Evolutionary conservation across 768 basidiomycete genomes (phyloP), one percentile per base, ranked within the genome.

Genomic region (Tricholoma flavovirens): DNA sequence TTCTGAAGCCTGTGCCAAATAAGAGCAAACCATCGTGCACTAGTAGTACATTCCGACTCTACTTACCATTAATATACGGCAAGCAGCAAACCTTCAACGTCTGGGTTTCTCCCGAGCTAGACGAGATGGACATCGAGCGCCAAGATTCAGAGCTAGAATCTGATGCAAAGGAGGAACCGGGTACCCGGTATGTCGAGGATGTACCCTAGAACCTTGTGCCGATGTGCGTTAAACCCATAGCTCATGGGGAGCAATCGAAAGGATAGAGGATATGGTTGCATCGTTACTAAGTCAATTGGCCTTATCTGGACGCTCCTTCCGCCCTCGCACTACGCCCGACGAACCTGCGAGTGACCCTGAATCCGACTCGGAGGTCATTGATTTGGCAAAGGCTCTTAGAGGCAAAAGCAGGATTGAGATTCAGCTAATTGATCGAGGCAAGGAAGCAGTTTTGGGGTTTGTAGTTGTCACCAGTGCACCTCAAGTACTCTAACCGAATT

Each of bases 251-350:
- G 66, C 67, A 14, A 55, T 68, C 17, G 42, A 60, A 14, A 56
- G 64, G 10, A 72, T 76, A 15, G 74, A 76, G 60, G 66, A 69
- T 17, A 67, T 76, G 62, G 66, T 73, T 0, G 49, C 72, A 15
- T 68, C 67, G 10, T 73, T 76, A 49, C 64, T 77, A 46, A 69
- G 58, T 15, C 75, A 77, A 53, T 63, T 77, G 3, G 66, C 69
- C 8, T 61, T 62, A 22, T 64, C 59, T 17, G 62, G 64, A 30
- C 55, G 59, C 46, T 36, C 46, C 49, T 56, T 55, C 26, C 54
- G 40, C 56, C 26, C 46, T 55, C 46, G 42, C 21, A 43, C 43
- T 33, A 42, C 10, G 14, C 54, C 53, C 24, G 52, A 55, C 30
- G 24, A 30, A n/a, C 11, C 21, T 30, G 32, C 54, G 33, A 53